Evolutionary conservation across 2,329 filamentous ascomycete species (phyloP).

Genomic region (Botrytis byssoidea): DNA sequence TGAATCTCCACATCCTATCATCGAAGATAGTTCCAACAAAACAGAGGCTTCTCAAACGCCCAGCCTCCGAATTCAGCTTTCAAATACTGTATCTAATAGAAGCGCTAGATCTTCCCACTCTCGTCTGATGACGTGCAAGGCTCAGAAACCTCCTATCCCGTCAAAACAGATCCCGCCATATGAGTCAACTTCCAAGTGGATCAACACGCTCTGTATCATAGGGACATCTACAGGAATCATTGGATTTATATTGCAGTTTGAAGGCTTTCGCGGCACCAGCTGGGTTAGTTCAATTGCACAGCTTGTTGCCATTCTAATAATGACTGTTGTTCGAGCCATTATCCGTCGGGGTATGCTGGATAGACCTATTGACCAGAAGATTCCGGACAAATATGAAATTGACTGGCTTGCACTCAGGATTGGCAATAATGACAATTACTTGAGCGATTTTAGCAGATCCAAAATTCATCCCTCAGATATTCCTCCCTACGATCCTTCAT

Average conservation of each 20-base stretch:
- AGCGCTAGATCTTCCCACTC: too few species aligned
- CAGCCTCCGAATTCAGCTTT: too few species aligned
- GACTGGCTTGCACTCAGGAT: background rate
- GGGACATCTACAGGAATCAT: background rate
- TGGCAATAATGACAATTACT: background rate
- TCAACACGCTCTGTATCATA: background rate
- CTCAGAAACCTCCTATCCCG: too few species aligned
- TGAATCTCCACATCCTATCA: too few species aligned
- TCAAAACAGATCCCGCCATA: too few species aligned
- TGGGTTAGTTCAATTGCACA: background rate
- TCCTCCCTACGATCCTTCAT: too few species aligned
- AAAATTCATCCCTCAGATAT: rapidly evolving
- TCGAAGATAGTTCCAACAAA: too few species aligned
- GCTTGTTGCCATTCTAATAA: background rate
- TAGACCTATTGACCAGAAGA: background rate
- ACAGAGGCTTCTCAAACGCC: too few species aligned
- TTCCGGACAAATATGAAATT: background rate
- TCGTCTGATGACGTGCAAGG: too few species aligned
- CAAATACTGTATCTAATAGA: too few species aligned
- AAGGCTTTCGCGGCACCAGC: background rate
- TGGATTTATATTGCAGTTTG: background rate
- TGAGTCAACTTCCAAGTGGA: too few species aligned
- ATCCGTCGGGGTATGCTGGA: background rate
- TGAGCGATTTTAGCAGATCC: too few species aligned
- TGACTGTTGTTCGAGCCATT: background rate